Evolutionary conservation across 73 alveolate genomes (phyloP), one percentile per base, ranked within the genome.

Genomic region (Blepharisma japonicum): DNA sequence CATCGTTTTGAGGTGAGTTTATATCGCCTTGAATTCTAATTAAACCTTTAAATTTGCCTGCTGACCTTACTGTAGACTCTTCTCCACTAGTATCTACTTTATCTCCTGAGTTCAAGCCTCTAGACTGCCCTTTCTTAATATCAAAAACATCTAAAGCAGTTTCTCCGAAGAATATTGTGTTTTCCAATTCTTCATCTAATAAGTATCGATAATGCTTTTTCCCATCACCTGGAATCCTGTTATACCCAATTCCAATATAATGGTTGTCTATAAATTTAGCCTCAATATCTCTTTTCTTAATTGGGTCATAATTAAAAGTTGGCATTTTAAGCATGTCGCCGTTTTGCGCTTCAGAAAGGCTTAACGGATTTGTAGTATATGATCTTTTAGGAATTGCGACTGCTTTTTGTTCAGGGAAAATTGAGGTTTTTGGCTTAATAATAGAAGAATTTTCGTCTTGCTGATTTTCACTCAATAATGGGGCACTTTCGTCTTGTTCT

Each of bases 191-290:
- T 18, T 78, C 86, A 25, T 84, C 90, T 74, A 80, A 89, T 71
- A 74, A 83, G 55, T 94, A 85, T 86, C 97, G 86, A 86, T 91
- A 94, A 80, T 94, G 98, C 70, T 92, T 94, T 42, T 54, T 86
- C 49, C 81, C 81, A 5, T 54, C 80, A 4, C 71, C 85, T 55
- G 80, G 83, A 9, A 38, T 79, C 4, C 87, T 84, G 78, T 88
- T 83, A 51, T 47, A 88, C 21, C 95, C 95, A 6, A 88, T 47
- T 7, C 61, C 74, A 23, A 68, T 38, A 50, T 53, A 83, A 14
- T 61, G 46, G 0, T 42, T 47, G 27, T 70, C 66, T n/a, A 9
- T 70, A n/a, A 70, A 70, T 45, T 45, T 70, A 4, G 27, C 80
- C 61, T 39, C 66, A n/a, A 45, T 70, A 14, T 14, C 23, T 20